Evolutionary conservation across 2,329 filamentous ascomycete species (phyloP).

Genomic region (Sporothrix inflata): DNA sequence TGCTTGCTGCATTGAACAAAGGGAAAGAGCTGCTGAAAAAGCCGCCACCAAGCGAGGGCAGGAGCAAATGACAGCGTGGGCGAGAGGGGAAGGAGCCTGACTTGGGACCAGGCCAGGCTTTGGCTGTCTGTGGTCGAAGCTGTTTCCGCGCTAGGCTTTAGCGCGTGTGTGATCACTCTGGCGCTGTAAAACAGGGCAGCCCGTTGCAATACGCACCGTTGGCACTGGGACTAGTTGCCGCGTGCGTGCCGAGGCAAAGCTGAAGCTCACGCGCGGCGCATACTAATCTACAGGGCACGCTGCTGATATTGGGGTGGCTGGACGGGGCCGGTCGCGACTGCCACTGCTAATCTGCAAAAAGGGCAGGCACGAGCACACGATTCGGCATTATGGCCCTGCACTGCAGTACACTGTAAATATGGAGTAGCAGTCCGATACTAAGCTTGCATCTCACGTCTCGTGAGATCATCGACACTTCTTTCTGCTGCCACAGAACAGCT

Average conservation of each 20-base stretch:
- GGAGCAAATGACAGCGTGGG: not conserved
- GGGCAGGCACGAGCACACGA: conserved; percentile 8
- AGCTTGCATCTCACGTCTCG: conserved; percentile 5
- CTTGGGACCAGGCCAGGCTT: not conserved
- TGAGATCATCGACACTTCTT: conserved; percentile 4
- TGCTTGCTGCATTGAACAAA: not conserved
- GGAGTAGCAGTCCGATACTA: conserved; percentile 5
- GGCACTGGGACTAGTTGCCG: conserved; percentile 28
- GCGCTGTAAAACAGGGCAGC: conserved; percentile 1
- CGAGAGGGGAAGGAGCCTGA: not conserved
- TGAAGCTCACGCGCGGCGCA: conserved; percentile 16
- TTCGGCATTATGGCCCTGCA: conserved; percentile 7
- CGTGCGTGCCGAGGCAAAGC: conserved; percentile 40
- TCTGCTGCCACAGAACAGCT: not conserved
- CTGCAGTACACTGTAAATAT: not conserved
- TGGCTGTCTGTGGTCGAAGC: not conserved
- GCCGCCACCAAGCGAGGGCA: not conserved
- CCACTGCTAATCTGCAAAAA: not conserved
- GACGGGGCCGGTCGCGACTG: not conserved
- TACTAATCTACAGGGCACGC: conserved; percentile 10
- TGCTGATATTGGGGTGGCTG: conserved; percentile 12
- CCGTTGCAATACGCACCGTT: not conserved
- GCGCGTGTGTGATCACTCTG: not conserved
- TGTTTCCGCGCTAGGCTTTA: conserved; percentile 3
- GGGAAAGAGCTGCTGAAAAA: conserved; percentile 4